Evolutionary conservation across 208 protist genomes (phyloP), one percentile per base, ranked within the genome.

Genomic region (Borovskyia barvae): DNA sequence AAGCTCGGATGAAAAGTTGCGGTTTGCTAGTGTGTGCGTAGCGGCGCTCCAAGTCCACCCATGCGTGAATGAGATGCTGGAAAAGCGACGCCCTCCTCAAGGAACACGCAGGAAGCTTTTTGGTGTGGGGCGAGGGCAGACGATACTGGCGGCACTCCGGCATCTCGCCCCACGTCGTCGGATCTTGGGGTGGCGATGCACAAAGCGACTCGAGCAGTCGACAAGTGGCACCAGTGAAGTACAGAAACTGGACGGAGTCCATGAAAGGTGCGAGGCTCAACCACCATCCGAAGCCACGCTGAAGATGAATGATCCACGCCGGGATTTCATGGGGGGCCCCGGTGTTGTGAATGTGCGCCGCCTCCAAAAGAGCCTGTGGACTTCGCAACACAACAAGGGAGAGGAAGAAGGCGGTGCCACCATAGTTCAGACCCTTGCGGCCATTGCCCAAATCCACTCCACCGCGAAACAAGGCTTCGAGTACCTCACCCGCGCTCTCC

Each of bases 241-340:
- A 65, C 2, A 42, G 56, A 58, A 72, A 46, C 42, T 63, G 47
- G 12, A 54, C 2, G 9, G 55, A 19, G 41, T 72, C 70, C 46
- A 60, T 67, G 43, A 72, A 77, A 5, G 42, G 51, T 8, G 70
- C 63, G 35, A 77, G 50, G 24, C 46, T 72, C 22, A 64, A 33
- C 70, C 70, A 77, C 70, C 63, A 77, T 17, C 63, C 63, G 15
- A 77, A 70, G 11, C 37, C 51, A n/a, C 57, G 63, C 50, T 64
- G 65, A 5, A 47, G 30, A 7, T 7, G 19, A 0, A 3, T 2
- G 14, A 54, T 29, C 28, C 19, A 1, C 41, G 20, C 2, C 40
- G 54, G 4, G 15, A 9, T 1, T 1, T 39, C 42, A 26, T 43
- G 14, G 7, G 14, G 33, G 20, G 30, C 14, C n/a, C 2, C 39